A percentile compares a stretch with the other conserved stretches of the same genome.
These are phyloP conservation scores for Coemansia sp. DNA, from an alignment of 192 early-diverging fungal genomes.

Conservation along the genomic window DNA sequence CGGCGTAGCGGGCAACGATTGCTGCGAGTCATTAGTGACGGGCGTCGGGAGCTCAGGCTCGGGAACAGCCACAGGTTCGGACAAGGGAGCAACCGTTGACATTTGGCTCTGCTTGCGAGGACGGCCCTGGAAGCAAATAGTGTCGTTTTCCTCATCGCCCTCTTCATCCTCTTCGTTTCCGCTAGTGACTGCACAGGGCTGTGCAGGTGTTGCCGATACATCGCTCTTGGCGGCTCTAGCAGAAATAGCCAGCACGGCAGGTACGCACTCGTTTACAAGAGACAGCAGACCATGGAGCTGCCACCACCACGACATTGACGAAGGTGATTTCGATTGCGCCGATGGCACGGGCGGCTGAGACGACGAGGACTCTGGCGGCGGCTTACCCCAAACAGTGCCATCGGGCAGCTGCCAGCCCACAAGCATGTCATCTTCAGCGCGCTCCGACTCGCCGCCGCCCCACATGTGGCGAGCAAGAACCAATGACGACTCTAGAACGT, in stretches of 20 bases:
- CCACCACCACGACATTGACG: conserved; percentile 25
- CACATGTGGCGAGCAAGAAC: conserved; percentile 23
- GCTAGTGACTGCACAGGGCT: neutral
- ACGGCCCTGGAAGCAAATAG: conserved; percentile 44
- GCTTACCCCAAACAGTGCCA: conserved; percentile 40
- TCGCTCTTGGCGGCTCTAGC: neutral
- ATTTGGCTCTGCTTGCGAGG: conserved; percentile 14
- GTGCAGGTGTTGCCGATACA: neutral
- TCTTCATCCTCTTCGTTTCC: conserved; percentile 15
- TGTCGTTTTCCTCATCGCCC: conserved; percentile 24
- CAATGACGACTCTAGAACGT: conserved; percentile 6
- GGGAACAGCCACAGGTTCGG: neutral
- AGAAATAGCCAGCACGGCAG: conserved; percentile 19
- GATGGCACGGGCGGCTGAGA: neutral
- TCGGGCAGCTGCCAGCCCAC: conserved; percentile 51
- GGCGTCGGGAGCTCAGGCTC: neutral
- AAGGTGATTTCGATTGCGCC: neutral
- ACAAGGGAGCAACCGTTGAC: neutral
- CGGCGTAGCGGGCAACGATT: conserved; percentile 30
- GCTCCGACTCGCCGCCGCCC: conserved; percentile 12
- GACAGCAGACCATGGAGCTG: conserved; percentile 31
- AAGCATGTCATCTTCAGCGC: conserved; percentile 27
- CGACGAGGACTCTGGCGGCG: neutral
- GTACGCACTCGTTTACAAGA: conserved; percentile 25
- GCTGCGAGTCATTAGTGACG: conserved; percentile 5